A percentile compares a stretch with the other conserved stretches of the same genome.
These are phyloP conservation scores for Dactylellina cionopaga DNA, from an alignment of 2,329 filamentous ascomycete genomes.

Conservation along the genomic window DNA sequence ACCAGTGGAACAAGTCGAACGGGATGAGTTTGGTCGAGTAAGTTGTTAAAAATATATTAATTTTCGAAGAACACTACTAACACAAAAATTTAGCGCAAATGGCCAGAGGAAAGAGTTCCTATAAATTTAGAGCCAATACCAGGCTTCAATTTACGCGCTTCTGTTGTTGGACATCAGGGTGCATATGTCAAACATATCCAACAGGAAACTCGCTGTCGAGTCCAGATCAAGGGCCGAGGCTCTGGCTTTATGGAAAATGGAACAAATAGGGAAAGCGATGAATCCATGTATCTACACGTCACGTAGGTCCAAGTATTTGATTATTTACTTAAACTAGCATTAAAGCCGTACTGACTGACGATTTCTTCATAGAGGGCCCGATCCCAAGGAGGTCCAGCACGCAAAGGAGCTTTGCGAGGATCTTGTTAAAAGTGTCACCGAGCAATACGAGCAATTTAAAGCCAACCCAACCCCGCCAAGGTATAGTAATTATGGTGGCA, in stretches of 20 bases:
- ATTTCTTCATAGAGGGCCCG: conserved; percentile 74
- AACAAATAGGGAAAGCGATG: conserved; percentile 90
- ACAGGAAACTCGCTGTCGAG: conserved; percentile 90
- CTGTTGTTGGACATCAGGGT: conserved; percentile 93
- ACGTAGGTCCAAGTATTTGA: conserved; percentile 70
- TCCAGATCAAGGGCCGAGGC: conserved; percentile 96
- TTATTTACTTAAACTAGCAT: not conserved
- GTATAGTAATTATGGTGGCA: conserved; percentile 66
- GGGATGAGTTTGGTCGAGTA: conserved; percentile 90
- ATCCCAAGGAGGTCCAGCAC: conserved; percentile 82
- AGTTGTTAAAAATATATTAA: conserved; percentile 56
- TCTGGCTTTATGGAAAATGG: conserved; percentile 92
- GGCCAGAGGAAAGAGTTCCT: conserved; percentile 94
- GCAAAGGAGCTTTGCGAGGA: conserved; percentile 91
- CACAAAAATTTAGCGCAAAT: conserved; percentile 79
- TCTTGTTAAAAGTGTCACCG: conserved; percentile 83
- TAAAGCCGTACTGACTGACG: conserved; percentile 58
- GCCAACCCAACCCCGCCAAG: conserved; percentile 75
- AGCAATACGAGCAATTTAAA: conserved; percentile 93
- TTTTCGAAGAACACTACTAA: conserved; percentile 50
- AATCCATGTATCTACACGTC: conserved; percentile 96
- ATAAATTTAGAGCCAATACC: conserved; percentile 89
- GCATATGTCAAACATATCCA: conserved; percentile 99
- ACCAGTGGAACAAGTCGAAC: conserved; percentile 78
- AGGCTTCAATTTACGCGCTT: conserved; percentile 94